Percentiles rank a stretch among this genome's conserved stretches.
phyloP scores from a whole-genome alignment of 2,329 filamentous ascomycete genomes.

The Aureobasidium sp. region DNA sequence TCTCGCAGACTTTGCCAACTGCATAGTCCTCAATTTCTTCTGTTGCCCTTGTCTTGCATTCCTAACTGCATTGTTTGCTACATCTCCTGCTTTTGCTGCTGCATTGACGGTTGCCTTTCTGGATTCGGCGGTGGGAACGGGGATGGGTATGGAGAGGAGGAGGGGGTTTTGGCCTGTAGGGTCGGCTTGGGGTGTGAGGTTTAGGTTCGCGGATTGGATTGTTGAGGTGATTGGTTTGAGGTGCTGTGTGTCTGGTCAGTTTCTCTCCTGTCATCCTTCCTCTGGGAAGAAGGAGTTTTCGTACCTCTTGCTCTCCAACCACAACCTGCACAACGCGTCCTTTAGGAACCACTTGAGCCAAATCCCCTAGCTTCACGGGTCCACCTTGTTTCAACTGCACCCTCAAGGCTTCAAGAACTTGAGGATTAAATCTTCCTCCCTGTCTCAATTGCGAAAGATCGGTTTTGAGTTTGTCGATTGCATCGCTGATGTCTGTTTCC shows the following conservation, averaged over 20 bases:
- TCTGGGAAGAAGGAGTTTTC: too few species aligned
- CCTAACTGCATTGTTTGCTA: constrained; percentile 45
- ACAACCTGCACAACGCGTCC: constrained; percentile 68
- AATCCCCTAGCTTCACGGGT: constrained; percentile 59
- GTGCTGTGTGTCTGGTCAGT: constrained; percentile 43
- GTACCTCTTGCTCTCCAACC: constrained; percentile 69
- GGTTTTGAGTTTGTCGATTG: constrained; percentile 63
- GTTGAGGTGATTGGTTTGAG: constrained; percentile 59
- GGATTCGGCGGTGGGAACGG: constrained; percentile 64
- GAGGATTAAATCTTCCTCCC: constrained; percentile 69
- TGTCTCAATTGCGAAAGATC: constrained; percentile 69
- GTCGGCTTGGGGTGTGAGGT: constrained; percentile 54
- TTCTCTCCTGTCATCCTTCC: background rate
- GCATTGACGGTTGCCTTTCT: constrained; percentile 44
- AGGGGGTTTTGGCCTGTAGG: constrained; percentile 57
- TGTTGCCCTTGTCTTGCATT: constrained; percentile 53
- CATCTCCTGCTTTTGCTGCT: constrained; percentile 47
- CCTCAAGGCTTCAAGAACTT: constrained; percentile 65
- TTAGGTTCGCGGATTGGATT: constrained; percentile 57
- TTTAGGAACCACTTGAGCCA: constrained; percentile 75
- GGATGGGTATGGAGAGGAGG: constrained; percentile 61
- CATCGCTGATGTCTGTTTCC: constrained; percentile 60
- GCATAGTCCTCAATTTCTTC: constrained; percentile 51
- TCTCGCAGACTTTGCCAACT: constrained; percentile 45
- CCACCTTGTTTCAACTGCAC: constrained; percentile 61